A percentile compares a stretch with the other conserved stretches of the same genome.
phyloP scores from a whole-genome alignment of 2,329 filamentous ascomycete genomes.

The Monosporascus sp. region DNA sequence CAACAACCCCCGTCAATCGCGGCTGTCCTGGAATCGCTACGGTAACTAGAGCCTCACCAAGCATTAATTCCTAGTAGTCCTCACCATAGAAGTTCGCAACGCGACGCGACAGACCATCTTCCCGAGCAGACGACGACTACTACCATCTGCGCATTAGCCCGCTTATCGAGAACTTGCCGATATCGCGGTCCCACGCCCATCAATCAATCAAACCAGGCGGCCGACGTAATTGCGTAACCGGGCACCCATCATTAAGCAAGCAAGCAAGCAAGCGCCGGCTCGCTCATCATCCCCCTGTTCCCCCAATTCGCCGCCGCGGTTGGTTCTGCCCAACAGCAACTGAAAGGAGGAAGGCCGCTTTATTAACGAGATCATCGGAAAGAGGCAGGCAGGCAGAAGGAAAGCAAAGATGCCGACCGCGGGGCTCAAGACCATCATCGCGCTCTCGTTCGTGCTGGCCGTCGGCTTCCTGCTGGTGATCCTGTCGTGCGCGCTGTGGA shows the following conservation, averaged over 20 bases:
- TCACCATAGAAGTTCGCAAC: background rate
- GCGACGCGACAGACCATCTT: no score
- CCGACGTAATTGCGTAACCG: no score
- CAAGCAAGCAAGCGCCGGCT: no score
- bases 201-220: background rate
- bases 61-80: background rate
- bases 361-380: background rate
- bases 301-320: background rate
- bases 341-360: background rate
- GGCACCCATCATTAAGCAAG: no score
- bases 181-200: background rate
- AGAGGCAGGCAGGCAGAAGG: background rate
- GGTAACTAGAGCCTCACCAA: background rate
- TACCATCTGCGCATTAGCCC: no score
- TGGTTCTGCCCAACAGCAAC: background rate
- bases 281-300: no score
- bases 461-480: slow-evolving; percentile 99
- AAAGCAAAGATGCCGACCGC: slow-evolving; percentile 60
- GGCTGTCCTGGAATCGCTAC: no score
- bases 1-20: background rate
- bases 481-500: slow-evolving; percentile 90
- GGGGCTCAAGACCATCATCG: slow-evolving; percentile 98
- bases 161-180: background rate
- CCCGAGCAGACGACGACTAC: no score
- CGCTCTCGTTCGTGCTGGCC: slow-evolving; percentile 96